phyloP scores from a whole-genome alignment of 2,329 filamentous ascomycete species.

The Sporothrix inflata region DNA sequence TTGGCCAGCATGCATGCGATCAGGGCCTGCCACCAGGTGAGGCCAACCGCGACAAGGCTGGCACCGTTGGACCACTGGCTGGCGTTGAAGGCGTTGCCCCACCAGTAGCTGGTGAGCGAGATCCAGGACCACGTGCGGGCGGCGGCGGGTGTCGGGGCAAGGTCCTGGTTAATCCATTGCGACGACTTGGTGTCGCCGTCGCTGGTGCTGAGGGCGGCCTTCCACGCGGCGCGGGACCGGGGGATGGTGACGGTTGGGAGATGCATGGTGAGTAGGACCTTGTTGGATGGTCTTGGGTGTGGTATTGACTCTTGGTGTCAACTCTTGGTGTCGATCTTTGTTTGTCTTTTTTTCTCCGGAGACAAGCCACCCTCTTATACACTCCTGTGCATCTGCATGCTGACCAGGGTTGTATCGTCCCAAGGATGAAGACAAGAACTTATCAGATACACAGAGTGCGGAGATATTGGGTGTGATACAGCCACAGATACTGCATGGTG shows the following conservation, averaged over 20 bases:
- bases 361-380: constrained; percentile 8
- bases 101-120: constrained; percentile 31
- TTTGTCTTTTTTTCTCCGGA: neutral
- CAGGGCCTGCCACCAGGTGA: constrained; percentile 31
- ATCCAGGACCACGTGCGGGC: constrained; percentile 30
- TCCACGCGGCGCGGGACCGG: constrained; percentile 26
- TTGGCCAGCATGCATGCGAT: constrained; percentile 27
- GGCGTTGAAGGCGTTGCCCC: constrained; percentile 32
- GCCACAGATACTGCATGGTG: neutral
- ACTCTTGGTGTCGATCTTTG: neutral
- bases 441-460: constrained; percentile 6
- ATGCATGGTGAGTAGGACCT: constrained; percentile 11
- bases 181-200: constrained; percentile 22
- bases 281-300: neutral
- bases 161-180: constrained; percentile 31
- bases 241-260: constrained; percentile 5
- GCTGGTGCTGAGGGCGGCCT: constrained; percentile 27
- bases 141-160: constrained; percentile 26
- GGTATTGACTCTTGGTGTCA: neutral
- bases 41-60: constrained; percentile 28
- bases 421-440: neutral
- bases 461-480: constrained; percentile 1
- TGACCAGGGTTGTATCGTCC: neutral
- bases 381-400: neutral
- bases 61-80: constrained; percentile 32